A percentile compares a stretch with the other conserved stretches of the same genome.
Conservation (phyloP, 2,329 filamentous ascomycete genomes). For the Ustilaginoidea virens region DNA sequence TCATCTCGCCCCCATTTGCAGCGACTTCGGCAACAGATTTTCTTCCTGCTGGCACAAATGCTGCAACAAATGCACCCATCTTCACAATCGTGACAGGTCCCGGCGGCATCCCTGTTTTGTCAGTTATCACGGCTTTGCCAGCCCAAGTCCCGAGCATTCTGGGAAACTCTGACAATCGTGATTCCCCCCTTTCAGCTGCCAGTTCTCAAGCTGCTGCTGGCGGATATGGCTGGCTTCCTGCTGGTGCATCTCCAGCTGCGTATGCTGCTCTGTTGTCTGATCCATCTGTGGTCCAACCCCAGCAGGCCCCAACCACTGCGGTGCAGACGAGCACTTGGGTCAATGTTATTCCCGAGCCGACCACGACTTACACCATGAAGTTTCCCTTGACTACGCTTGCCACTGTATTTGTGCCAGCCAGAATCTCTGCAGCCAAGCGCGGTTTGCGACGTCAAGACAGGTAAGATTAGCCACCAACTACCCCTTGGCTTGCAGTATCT, state of each 20-base stretch:
- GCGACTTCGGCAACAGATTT: constrained; percentile 10
- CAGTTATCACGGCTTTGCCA: constrained; percentile 7
- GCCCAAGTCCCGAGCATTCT: constrained; percentile 7
- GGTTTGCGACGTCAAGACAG: constrained; percentile 14
- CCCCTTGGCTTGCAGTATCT: neutral
- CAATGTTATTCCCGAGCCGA: constrained; percentile 21
- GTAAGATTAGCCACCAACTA: constrained; percentile 7
- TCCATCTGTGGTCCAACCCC: constrained; percentile 10
- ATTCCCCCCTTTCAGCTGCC: constrained; percentile 5
- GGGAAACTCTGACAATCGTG: constrained; percentile 6
- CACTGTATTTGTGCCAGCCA: constrained; percentile 14
- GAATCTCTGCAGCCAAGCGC: constrained; percentile 8
- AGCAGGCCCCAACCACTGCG: constrained; percentile 6
- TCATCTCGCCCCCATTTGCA: constrained; percentile 7
- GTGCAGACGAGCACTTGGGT: constrained; percentile 22
- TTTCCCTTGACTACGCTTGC: constrained; percentile 23
- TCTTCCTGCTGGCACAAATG: constrained; percentile 9
- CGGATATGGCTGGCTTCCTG: constrained; percentile 11
- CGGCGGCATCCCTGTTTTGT: constrained; percentile 9
- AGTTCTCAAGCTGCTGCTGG: constrained; percentile 5
- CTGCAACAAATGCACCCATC: constrained; percentile 10
- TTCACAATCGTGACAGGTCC: constrained; percentile 12
- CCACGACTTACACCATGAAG: constrained; percentile 24
- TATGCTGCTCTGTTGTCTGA: constrained; percentile 12
- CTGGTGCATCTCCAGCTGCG: constrained; percentile 6